Evolutionary conservation across 129 eudicot genomes (phyloP).

Genomic region (Calendula officinalis): DNA sequence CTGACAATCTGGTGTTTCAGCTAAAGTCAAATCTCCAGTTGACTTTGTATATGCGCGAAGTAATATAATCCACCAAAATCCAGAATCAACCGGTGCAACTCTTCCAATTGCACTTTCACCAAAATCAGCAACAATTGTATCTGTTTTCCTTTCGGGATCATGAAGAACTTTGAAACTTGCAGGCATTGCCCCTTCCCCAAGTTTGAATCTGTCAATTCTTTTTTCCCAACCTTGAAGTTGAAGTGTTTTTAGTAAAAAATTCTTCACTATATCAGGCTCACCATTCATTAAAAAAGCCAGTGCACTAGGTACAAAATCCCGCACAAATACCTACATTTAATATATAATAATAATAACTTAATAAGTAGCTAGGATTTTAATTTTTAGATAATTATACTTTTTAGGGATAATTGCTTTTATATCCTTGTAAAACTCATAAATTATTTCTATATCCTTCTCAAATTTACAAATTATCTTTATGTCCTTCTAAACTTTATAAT

Average conservation of each 20-base stretch:
- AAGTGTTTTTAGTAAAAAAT: constrained; percentile 79
- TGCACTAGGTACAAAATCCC: constrained; percentile 98
- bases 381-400: not conserved
- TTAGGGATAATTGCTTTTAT: no score
- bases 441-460: no score
- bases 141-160: constrained; percentile 85
- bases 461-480: no score
- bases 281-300: constrained; percentile 96
- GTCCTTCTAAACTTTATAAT: no score
- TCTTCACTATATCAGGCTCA: constrained; percentile 94
- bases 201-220: constrained; percentile 80
- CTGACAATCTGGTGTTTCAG: constrained; percentile 93
- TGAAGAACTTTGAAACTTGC: constrained; percentile 99
- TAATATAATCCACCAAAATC: constrained; percentile 99
- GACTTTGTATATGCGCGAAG: constrained; percentile 97
- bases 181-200: constrained; percentile 99
- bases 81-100: constrained; percentile 98
- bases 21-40: constrained; percentile 74
- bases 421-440: no score
- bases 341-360: not conserved
- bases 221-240: constrained; percentile 99
- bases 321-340: constrained; percentile 71
- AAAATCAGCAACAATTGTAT: constrained; percentile 89
- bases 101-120: constrained; percentile 99
- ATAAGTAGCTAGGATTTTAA: not conserved